Percentiles rank a stretch among this genome's conserved stretches.
Conservation (phyloP, 306 rosid genomes). For the Vigna hirtella region DNA sequence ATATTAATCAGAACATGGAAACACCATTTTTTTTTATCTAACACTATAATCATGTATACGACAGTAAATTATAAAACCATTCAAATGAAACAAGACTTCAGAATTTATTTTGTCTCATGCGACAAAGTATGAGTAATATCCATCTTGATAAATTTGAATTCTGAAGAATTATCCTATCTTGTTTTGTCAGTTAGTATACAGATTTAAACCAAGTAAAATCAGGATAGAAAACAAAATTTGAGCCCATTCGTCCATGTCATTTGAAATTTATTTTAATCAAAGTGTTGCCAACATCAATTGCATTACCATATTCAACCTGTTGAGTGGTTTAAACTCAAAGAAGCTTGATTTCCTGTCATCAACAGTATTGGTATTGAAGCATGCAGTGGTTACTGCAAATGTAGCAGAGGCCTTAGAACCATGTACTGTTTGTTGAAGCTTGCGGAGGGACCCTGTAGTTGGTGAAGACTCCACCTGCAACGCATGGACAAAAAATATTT, state of each 20-base stretch:
- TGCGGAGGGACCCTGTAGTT: slow-evolving; percentile 84
- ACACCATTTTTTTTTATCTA: slow-evolving; percentile 15
- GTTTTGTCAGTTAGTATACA: slow-evolving; percentile 5
- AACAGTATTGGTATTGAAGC: slow-evolving; percentile 55
- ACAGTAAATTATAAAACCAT: not conserved
- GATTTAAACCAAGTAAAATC: slow-evolving; percentile 20
- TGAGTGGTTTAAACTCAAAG: slow-evolving; percentile 79
- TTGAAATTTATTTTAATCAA: slow-evolving; percentile 21
- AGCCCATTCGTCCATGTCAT: slow-evolving; percentile 5
- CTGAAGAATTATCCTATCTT: slow-evolving; percentile 15
- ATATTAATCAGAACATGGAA: slow-evolving; percentile 34
- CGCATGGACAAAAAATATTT: slow-evolving; percentile 27
- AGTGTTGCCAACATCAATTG: slow-evolving; percentile 37
- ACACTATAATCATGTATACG: not conserved
- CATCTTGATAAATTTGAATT: slow-evolving; percentile 10
- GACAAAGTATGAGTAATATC: not conserved
- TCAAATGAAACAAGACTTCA: slow-evolving; percentile 7
- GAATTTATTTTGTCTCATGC: slow-evolving; percentile 23
- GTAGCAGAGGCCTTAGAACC: slow-evolving; percentile 53
- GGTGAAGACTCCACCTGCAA: slow-evolving; percentile 98
- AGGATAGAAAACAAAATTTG: slow-evolving; percentile 9
- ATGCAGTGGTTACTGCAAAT: slow-evolving; percentile 60
- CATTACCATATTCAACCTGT: slow-evolving; percentile 67
- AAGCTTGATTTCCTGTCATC: slow-evolving; percentile 65
- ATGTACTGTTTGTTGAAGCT: slow-evolving; percentile 65